Conservation (phyloP, 2,329 filamentous ascomycete species). For the Scortechinia acanthostroma region DNA sequence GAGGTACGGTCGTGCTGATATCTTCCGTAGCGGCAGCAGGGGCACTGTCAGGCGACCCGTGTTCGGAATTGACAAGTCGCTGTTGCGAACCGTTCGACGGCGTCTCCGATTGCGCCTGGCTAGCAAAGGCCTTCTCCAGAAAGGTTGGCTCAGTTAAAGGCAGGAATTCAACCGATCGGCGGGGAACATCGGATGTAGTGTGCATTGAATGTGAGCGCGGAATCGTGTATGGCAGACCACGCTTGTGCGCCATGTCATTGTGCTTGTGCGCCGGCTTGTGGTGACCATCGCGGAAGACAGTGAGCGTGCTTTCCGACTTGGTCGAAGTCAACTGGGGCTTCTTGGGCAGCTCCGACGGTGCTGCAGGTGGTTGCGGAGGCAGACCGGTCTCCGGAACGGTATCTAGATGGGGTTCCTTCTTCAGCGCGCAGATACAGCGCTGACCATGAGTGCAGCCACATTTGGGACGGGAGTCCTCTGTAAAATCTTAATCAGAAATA, state of each 20-base stretch:
- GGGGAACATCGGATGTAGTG: conserved; percentile 30
- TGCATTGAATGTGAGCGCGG: conserved; percentile 41
- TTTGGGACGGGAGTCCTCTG: conserved; percentile 20
- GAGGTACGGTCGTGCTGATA: conserved; percentile 10
- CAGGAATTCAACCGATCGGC: conserved; percentile 42
- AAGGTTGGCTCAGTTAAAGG: conserved; percentile 23
- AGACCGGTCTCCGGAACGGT: conserved; percentile 34
- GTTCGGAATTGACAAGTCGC: conserved; percentile 31
- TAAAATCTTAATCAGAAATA: conserved; percentile 18
- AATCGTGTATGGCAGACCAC: conserved; percentile 55
- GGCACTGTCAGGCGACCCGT: conserved; percentile 32
- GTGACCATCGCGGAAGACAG: conserved; percentile 54
- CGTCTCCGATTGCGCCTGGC: conserved; percentile 10
- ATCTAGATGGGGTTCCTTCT: conserved; percentile 44
- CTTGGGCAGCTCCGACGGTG: conserved; percentile 30
- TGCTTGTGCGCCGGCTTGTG: conserved; percentile 59
- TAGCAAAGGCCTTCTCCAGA: conserved; percentile 14
- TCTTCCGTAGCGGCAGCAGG: conserved; percentile 16
- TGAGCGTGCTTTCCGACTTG: conserved; percentile 51
- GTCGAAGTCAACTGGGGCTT: conserved; percentile 48
- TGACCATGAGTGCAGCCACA: conserved; percentile 46
- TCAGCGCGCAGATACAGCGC: conserved; percentile 52
- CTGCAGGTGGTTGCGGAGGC: conserved; percentile 22
- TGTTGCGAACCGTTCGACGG: conserved; percentile 8
- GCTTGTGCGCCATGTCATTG: conserved; percentile 57